Conservation (phyloP, 768 basidiomycete species). For the Boletus patriciae region DNA sequence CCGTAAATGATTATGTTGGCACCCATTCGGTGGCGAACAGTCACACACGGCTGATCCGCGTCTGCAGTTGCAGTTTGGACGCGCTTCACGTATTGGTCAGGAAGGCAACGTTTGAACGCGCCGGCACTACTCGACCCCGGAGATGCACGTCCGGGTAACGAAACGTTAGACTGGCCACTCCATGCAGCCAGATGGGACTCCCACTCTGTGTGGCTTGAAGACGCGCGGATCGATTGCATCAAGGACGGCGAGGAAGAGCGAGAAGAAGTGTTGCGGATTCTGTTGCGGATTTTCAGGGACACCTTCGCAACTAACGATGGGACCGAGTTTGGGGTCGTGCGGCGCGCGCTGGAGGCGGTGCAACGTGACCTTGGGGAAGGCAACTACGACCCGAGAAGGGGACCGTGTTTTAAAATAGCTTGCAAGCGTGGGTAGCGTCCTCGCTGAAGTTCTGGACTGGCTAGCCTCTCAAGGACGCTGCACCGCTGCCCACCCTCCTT, state of each 20-base stretch:
- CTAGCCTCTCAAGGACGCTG: conserved; percentile 42
- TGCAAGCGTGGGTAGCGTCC: conserved; percentile 34
- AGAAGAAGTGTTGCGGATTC: conserved; percentile 32
- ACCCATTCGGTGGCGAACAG: conserved; percentile 21
- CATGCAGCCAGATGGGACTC: conserved; percentile 41
- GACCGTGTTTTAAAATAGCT: conserved; percentile 28
- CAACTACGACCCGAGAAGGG: not conserved
- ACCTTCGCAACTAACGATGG: conserved; percentile 40
- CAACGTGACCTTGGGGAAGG: conserved; percentile 26
- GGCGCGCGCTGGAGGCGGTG: conserved; percentile 36
- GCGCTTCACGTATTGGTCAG: conserved; percentile 40
- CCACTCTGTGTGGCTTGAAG: conserved; percentile 71
- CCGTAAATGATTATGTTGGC: conserved; percentile 13
- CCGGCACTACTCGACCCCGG: conserved; percentile 51
- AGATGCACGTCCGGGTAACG: conserved; percentile 52
- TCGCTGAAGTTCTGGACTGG: conserved; percentile 59
- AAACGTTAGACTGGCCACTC: conserved; percentile 24
- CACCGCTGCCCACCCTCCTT: conserved; percentile 51
- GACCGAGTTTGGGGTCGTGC: conserved; percentile 39
- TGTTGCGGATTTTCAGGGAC: no score
- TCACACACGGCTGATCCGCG: conserved; percentile 25
- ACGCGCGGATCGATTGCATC: conserved; percentile 68
- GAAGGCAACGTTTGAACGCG: conserved; percentile 65
- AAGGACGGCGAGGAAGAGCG: conserved; percentile 68
- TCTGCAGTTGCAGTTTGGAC: conserved; percentile 24